Conservation (phyloP, 2,329 filamentous ascomycete species). For the Fusarium luffae region DNA sequence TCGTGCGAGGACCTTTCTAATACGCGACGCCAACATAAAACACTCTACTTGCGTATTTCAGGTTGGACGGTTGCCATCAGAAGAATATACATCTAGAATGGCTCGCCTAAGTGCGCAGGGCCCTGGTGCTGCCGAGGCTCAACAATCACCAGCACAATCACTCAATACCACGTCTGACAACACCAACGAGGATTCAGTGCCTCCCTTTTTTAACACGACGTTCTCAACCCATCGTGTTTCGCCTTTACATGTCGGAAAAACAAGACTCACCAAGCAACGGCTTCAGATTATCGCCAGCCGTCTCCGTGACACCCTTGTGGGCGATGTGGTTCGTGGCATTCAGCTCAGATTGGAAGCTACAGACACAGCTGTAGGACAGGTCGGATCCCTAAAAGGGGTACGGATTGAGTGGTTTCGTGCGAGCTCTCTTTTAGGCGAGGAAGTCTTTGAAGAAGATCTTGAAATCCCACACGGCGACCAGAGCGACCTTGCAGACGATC, state of each 20-base stretch:
- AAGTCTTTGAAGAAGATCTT: constrained; percentile 32
- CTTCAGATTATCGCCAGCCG: constrained; percentile 59
- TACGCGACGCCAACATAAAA: neutral
- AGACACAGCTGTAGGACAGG: constrained; percentile 54
- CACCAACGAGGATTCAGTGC: constrained; percentile 36
- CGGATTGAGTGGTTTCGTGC: constrained; percentile 59
- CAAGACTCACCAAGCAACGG: constrained; percentile 52
- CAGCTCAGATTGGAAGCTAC: constrained; percentile 62
- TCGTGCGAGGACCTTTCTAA: neutral
- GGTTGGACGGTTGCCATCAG: neutral
- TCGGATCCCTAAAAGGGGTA: constrained; percentile 59
- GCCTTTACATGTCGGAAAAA: constrained; percentile 61
- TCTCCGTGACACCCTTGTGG: constrained; percentile 65
- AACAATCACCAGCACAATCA: constrained; percentile 34
- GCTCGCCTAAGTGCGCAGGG: constrained; percentile 42
- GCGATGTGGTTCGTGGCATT: constrained; percentile 69
- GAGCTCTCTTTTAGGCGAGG: constrained; percentile 48
- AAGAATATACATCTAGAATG: constrained; percentile 11
- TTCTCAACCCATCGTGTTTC: constrained; percentile 68
- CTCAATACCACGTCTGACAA: constrained; percentile 22
- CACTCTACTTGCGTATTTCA: neutral
- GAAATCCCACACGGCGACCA: constrained; percentile 22
- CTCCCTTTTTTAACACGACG: constrained; percentile 67
- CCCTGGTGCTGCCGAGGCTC: constrained; percentile 15
- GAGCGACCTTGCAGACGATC: constrained; percentile 38